Conservation (phyloP, 306 rosid species). For the Gynostemma pentaphyllum region DNA sequence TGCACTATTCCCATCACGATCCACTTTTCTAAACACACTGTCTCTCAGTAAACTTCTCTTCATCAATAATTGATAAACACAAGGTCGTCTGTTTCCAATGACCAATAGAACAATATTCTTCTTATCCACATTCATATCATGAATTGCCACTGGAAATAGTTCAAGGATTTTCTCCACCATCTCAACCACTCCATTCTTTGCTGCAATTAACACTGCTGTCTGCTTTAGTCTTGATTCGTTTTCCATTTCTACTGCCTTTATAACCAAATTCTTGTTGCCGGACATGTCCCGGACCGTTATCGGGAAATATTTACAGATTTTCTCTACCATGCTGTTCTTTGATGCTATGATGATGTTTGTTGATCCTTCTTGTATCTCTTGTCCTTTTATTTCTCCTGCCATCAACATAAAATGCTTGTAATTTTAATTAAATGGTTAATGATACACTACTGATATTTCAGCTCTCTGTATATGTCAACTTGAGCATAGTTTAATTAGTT, state of each 20-base stretch:
- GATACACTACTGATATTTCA: no score
- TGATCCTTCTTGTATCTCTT: background rate
- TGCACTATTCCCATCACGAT: conserved; percentile 44
- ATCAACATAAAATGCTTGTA: background rate
- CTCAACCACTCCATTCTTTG: conserved; percentile 48
- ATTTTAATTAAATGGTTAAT: no score
- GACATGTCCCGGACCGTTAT: background rate
- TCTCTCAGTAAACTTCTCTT: conserved; percentile 12
- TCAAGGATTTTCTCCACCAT: conserved; percentile 34
- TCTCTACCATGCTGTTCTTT: background rate
- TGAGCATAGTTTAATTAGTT: no score
- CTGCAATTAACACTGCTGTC: conserved; percentile 40
- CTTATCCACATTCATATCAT: conserved; percentile 26
- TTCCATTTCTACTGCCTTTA: background rate
- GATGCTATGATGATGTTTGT: background rate
- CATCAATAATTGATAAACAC: conserved; percentile 24
- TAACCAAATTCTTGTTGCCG: background rate
- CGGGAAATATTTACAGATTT: background rate
- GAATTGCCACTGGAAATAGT: conserved; percentile 38
- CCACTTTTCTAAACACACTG: conserved; percentile 27
- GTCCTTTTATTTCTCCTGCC: background rate
- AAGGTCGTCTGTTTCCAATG: conserved; percentile 50
- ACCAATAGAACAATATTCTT: conserved; percentile 51
- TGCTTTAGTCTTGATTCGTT: background rate
- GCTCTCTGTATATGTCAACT: no score